Percentiles rank a stretch among this genome's conserved stretches.
Conservation (phyloP, 2,329 filamentous ascomycete genomes). For the Paraphaeosphaeria minitans region DNA sequence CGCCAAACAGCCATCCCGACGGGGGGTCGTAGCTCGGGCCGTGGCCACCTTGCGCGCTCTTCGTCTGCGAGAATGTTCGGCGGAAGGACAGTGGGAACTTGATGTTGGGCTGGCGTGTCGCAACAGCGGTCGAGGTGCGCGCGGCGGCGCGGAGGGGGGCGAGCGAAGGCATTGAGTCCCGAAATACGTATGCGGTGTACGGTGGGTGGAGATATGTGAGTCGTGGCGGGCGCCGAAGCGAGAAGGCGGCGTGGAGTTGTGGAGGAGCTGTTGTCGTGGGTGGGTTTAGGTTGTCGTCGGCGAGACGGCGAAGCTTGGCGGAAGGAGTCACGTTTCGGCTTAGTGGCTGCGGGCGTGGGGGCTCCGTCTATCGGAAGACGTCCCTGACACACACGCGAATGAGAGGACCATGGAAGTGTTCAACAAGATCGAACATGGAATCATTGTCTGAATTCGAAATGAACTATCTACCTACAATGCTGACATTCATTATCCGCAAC, state of each 20-base stretch:
- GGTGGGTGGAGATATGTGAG: conserved; percentile 10
- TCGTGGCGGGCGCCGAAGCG: neutral
- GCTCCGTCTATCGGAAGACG: neutral
- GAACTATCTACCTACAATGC: neutral
- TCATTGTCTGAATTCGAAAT: neutral
- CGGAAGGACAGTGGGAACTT: conserved; percentile 22
- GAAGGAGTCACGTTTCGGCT: neutral
- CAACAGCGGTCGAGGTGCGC: conserved; percentile 27
- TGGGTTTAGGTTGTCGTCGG: neutral
- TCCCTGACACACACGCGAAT: neutral
- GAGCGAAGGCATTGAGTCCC: conserved; percentile 31
- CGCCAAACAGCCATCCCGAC: conserved; percentile 87
- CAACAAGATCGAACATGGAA: neutral
- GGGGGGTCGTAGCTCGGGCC: conserved; percentile 88
- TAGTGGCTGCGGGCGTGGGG: conserved; percentile 2
- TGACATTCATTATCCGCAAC: neutral
- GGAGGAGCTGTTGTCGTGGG: neutral
- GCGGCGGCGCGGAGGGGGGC: conserved; percentile 29
- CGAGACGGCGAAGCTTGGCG: neutral
- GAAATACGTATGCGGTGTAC: neutral
- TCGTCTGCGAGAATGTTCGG: conserved; percentile 32
- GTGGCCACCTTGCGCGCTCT: conserved; percentile 50
- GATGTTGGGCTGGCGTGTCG: conserved; percentile 25
- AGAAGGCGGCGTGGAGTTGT: conserved; percentile 3
- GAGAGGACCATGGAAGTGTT: neutral